Evolutionary conservation across 2,329 filamentous ascomycete species (phyloP), one percentile per base, ranked within the genome.

Genomic region (Cytospora mali): DNA sequence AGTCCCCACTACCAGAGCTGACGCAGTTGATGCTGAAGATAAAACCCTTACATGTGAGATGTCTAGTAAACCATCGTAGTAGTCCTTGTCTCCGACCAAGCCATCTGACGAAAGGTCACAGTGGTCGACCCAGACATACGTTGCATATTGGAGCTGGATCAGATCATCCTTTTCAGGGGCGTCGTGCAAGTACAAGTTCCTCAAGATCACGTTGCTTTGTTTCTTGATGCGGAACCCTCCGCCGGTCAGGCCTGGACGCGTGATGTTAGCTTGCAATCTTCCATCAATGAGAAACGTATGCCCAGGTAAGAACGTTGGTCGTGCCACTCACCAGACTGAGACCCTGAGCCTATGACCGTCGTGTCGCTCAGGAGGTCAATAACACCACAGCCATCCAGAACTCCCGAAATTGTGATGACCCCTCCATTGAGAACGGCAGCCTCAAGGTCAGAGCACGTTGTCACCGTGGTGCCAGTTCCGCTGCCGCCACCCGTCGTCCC

Each of bases 51-150:
- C 83, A 72, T 84, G 82, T 58, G 79, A 84, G 52, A 85, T 73
- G 64, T 86, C 83, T 42, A 83, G 71, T 3, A 85, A 75, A 28
- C 82, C 82, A 62, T 85, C 83, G 69, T 84, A 85, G 74, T 81
- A 83, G 72, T 85, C 81, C 71, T 85, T 85, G 74, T 77, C 78
- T 68, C 84, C 77, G 65, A 79, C 75, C n/a, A 66, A 67, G 71
- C 84, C 78, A 13, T 54, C 42, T 7, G 79, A 80, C 4, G 77
- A 82, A 21, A 85, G 74, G 64, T 85, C 82, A 68, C 77, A 75
- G 71, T 85, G 82, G 71, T 85, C 82, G 58, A 85, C 73, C 82
- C 82, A 85, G 67, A 78, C 72, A 53, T 81, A 57, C 18, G 58
- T 64, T 3, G 62, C 61, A 14, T 57, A 57, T 18, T 64, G 62